These are phyloP conservation scores for Cladosporium sp. DNA, from an alignment of 2,329 filamentous ascomycete species.

Conservation along the genomic window DNA sequence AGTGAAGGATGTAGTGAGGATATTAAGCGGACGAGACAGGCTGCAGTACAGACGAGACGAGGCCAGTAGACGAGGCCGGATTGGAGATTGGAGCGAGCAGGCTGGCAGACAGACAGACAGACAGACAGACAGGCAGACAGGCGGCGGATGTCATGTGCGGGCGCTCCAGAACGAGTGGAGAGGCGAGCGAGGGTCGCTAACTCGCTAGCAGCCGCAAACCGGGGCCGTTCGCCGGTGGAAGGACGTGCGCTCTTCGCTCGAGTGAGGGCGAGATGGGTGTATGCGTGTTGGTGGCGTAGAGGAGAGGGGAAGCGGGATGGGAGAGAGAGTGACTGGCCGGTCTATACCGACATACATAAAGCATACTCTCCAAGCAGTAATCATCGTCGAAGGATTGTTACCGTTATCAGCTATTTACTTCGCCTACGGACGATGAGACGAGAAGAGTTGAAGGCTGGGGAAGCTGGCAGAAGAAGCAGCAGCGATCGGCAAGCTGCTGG, in stretches of 20 bases:
- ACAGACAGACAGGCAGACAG: neutral
- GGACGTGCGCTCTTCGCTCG: neutral
- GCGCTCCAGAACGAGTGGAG: conserved; percentile 15
- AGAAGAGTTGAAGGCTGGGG: neutral
- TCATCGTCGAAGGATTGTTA: neutral
- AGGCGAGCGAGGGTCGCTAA: conserved; percentile 6
- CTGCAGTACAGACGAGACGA: neutral
- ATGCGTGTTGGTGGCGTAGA: conserved; percentile 6
- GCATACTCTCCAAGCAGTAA: neutral
- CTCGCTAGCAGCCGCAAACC: neutral
- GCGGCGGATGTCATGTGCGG: conserved; percentile 13
- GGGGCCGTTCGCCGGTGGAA: neutral
- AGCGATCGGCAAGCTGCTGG: neutral
- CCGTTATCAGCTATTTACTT: neutral
- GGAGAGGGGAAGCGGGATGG: neutral
- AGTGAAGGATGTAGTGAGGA: neutral
- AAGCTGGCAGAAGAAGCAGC: neutral
- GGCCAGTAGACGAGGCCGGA: neutral
- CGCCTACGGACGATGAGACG: neutral
- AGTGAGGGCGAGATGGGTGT: neutral
- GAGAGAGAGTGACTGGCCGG: neutral
- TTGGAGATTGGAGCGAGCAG: no score
- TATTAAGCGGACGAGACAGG: neutral
- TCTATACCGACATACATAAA: neutral
- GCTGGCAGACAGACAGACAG: neutral